Evolutionary conservation across 306 rosid species (phyloP).

Genomic region (Echinosophora koreensis): DNA sequence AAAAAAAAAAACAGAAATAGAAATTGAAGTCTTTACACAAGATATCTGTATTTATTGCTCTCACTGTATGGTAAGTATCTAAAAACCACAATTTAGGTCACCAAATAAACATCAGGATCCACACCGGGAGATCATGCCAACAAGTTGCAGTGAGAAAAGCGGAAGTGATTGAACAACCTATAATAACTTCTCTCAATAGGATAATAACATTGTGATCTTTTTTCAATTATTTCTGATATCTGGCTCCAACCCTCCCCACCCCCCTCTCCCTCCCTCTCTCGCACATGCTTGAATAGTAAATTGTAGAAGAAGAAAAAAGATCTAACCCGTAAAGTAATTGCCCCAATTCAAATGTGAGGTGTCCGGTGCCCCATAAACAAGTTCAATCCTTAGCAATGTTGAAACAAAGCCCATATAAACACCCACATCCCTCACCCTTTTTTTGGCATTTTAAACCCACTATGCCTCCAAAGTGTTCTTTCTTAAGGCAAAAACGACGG

Average conservation of each 20-base stretch:
- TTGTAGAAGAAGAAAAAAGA: background rate
- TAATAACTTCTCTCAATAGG: conserved; percentile 22
- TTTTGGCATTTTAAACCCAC: conserved; percentile 31
- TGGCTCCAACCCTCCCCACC: background rate
- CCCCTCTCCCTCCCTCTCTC: background rate
- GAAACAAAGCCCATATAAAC: conserved; percentile 9
- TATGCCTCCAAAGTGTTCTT: background rate
- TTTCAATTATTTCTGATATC: background rate
- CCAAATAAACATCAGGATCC: conserved; percentile 9
- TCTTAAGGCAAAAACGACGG: conserved; percentile 26
- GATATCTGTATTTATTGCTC: background rate
- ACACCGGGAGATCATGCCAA: background rate
- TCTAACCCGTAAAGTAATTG: background rate
- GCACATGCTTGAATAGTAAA: background rate
- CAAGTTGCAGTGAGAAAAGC: background rate
- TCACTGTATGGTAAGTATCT: background rate
- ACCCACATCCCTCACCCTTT: background rate
- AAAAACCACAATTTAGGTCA: background rate
- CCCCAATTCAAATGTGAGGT: conserved; percentile 23
- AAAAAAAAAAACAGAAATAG: background rate
- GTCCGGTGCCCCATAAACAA: background rate
- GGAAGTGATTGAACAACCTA: conserved; percentile 17
- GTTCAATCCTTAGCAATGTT: background rate
- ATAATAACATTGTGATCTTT: conserved; percentile 6
- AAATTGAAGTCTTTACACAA: background rate